A percentile compares a stretch with the other conserved stretches of the same genome.
phyloP scores from a whole-genome alignment of 176 grass and related monocot species.

The Sorghum bicolor region DNA sequence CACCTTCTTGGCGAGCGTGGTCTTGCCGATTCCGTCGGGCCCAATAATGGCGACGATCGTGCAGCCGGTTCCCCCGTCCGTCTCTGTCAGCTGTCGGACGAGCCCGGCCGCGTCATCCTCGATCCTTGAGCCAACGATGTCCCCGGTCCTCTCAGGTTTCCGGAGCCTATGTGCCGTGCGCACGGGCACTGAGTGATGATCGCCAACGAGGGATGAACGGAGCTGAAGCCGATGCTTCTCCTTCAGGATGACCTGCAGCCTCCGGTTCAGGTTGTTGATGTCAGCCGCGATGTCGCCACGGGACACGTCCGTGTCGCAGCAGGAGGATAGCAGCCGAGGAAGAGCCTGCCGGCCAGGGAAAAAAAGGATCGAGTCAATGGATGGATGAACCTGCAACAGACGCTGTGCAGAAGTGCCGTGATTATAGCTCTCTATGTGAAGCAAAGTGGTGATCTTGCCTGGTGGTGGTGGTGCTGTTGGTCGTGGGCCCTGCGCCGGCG shows the following conservation, averaged over 20 bases:
- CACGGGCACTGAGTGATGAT: not conserved
- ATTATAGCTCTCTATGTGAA: not conserved
- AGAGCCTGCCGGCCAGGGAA: not conserved
- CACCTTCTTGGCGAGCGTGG: conserved; percentile 51
- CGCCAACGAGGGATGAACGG: not conserved
- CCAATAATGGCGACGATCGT: conserved; percentile 47
- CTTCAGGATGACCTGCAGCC: conserved; percentile 43
- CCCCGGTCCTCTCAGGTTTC: not conserved
- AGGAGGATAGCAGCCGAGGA: conserved; percentile 44
- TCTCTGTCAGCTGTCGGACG: conserved; percentile 23
- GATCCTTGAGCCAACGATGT: conserved; percentile 35
- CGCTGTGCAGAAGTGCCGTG: not conserved
- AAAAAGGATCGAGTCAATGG: not conserved
- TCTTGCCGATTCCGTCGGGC: conserved; percentile 61
- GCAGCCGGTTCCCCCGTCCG: not conserved
- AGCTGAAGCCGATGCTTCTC: conserved; percentile 50
- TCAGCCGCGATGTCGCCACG: conserved; percentile 7
- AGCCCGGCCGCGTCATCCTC: conserved; percentile 32
- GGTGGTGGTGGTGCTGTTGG: conserved; percentile 7
- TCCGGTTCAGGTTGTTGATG: conserved; percentile 46
- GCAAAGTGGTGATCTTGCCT: conserved; percentile 17
- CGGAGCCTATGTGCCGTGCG: conserved; percentile 1
- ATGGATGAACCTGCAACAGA: not conserved
- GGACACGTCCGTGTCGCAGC: conserved; percentile 31
- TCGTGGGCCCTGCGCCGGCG: conserved; percentile 25